Evolutionary conservation across 2,329 filamentous ascomycete genomes (phyloP), one percentile per base, ranked within the genome.

Genomic region (Canariomyces notabilis): DNA sequence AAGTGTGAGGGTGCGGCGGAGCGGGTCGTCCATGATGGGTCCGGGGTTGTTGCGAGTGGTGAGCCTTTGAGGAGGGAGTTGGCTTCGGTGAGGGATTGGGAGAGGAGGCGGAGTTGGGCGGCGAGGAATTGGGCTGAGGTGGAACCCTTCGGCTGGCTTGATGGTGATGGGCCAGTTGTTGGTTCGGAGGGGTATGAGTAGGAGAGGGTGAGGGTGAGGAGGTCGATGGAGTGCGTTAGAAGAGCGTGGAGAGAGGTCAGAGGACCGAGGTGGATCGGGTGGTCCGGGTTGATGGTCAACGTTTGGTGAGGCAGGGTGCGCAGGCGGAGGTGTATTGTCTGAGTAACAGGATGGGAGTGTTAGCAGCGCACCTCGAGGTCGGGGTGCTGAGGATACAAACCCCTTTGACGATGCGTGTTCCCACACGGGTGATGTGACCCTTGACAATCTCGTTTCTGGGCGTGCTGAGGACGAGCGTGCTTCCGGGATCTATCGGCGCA

Each of bases 341-440:
- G 57, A 20, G 2, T 5, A 6, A 22, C 36, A 14, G 36, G 9
- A 8, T 23, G 12, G 5, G n/a, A 19, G 4, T 32, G 48, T 53
- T 29, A 51, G 45, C 1, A 40, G 3, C 6, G 16, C 21, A 15
- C 6, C 2, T 14, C 12, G 20, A 14, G 33, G 19, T 11, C 19
- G 37, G 29, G 51, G 48, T 31, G 14, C 15, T 40, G 40, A n/a
- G 33, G 32, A 21, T n/a, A 75, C 83, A 58, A 73, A 90, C 87
- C 55, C 89, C 91, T 65, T 95, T 95, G 53, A 95, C 85, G 53
- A 98, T 85, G 42, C 85, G 82, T n/a, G 88, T 88, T 32, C 93
- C 93, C 29, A 95, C 81, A 44, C 93, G 81, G 1, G 91, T 97
- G 50, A 97, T 80, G 58, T 89, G 87, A 15, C 93, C 93, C 66